These are phyloP conservation scores for Calophaca sinica DNA, from an alignment of 306 rosid genomes.

Conservation along the genomic window DNA sequence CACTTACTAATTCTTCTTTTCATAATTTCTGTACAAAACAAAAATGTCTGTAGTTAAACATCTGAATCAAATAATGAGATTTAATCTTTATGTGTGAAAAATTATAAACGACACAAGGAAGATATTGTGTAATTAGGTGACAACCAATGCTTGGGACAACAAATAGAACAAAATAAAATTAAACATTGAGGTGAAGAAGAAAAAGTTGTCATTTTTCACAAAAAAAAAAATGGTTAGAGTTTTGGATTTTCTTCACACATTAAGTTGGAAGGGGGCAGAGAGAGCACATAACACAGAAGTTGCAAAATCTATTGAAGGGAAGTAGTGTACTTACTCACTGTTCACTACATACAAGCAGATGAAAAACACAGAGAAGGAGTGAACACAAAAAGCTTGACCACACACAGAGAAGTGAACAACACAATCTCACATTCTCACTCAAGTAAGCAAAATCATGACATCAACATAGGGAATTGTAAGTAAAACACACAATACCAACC, in stretches of 20 bases:
- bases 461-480: neutral
- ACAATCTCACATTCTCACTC: conserved; percentile 5
- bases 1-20: conserved; percentile 39
- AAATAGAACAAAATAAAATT: neutral
- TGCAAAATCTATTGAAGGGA: conserved; percentile 4
- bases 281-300: no score
- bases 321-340: no score
- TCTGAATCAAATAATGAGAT: neutral
- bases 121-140: neutral
- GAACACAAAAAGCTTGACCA: no score
- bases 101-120: neutral
- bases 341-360: neutral
- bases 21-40: conserved; percentile 50
- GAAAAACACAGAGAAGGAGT: no score
- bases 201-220: no score
- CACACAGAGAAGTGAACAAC: no score
- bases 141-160: neutral
- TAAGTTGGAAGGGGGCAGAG: neutral
- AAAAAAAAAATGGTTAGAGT: no score
- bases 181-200: conserved; percentile 5
- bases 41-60: conserved; percentile 17
- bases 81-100: conserved; percentile 7
- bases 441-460: neutral
- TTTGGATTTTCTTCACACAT: no score
- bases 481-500: neutral